Base-by-base conservation (phyloP, 441 rosid genomes). In the Mallotus repandus region DNA sequence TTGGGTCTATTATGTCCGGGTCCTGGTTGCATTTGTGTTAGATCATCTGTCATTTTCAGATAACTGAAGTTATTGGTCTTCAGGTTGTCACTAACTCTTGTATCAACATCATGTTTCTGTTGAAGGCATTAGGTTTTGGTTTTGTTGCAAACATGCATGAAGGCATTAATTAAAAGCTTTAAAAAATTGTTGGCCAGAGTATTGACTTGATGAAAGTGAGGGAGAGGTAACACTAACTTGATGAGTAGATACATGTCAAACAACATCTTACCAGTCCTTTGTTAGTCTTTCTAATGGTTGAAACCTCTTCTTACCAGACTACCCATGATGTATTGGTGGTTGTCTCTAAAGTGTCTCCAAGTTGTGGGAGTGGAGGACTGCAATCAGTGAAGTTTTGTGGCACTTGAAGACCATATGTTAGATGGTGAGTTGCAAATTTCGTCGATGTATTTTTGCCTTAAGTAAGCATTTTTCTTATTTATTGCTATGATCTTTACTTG, bases 1-100 rank as follows among this genome's bases (percentile, higher is more conserved):
- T 83, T 73, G 87, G 83, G 81, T 80, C 76, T 78, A 82, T 85
- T 74, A 80, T 77, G 86, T 85, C 76, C 71, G 78, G 80, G 85
- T 83, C 81, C 56, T 58, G 81, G 72, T 81, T 79, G 83, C 84
- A 77, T 86, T 50, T 22, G 83, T 69, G 86, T 86, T 85, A 69
- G 83, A 76, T 83, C 84, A 72, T 77, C 81, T 68, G 74, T 80
- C 83, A 74, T 79, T 72, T 76, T 69, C 71, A 68, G 82, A 78
- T 77, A 82, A 75, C 66, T 45, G 46, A 70, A 74, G 82, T 78
- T 61, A 72, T 69, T 58, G 29, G 64, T 74, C 73, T 63, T 81
- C 81, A 68, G 68, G 81, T 65, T 78, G 81, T 81, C 77, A 59
- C 79, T 77, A 78, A 78, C 85, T 79, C 71, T 74, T 80, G 84